Evolutionary conservation across 75 land plant species (phyloP), one percentile per base, ranked within the genome.

Genomic region (Selaginella tamariscina): DNA sequence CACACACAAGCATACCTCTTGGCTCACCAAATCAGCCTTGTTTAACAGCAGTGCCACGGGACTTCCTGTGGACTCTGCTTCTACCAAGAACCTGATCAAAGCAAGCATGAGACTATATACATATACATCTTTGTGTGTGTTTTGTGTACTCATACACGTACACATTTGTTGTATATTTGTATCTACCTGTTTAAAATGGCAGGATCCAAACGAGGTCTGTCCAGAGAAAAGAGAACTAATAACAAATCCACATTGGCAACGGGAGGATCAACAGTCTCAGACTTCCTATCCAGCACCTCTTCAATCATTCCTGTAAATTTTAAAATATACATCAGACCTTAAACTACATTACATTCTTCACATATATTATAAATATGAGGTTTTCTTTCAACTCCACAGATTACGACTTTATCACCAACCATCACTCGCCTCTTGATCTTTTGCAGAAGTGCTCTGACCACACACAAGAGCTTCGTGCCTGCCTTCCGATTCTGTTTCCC

Each of bases 281-380:
- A 75, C 1, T 55, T 70, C 80, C 98, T 73, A 70, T 76, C 79
- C 44, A 81, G 83, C 15, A 86, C 98, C 67, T 93, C 77, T 76
- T 93, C 95, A 32, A 93, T 87, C 90, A 86, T 83, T 54, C 95
- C 98, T 79, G 1, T 89, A n/a, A n/a, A n/a, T n/a, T n/a, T n/a
- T n/a, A n/a, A n/a, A n/a, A n/a, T n/a, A n/a, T n/a, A n/a, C n/a
- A n/a, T n/a, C n/a, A n/a, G n/a, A n/a, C n/a, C n/a, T n/a, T n/a
- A n/a, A n/a, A n/a, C n/a, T n/a, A n/a, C n/a, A n/a, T n/a, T n/a
- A n/a, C n/a, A n/a, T n/a, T n/a, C n/a, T n/a, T n/a, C n/a, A n/a
- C n/a, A n/a, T n/a, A n/a, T n/a, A n/a, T n/a, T n/a, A n/a, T n/a
- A n/a, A n/a, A n/a, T n/a, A n/a, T n/a, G n/a, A n/a, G n/a, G n/a